Percentiles rank a stretch among this genome's conserved stretches.
These are phyloP conservation scores for Lactarius indigo DNA, from an alignment of 768 basidiomycete species.

Conservation along the genomic window DNA sequence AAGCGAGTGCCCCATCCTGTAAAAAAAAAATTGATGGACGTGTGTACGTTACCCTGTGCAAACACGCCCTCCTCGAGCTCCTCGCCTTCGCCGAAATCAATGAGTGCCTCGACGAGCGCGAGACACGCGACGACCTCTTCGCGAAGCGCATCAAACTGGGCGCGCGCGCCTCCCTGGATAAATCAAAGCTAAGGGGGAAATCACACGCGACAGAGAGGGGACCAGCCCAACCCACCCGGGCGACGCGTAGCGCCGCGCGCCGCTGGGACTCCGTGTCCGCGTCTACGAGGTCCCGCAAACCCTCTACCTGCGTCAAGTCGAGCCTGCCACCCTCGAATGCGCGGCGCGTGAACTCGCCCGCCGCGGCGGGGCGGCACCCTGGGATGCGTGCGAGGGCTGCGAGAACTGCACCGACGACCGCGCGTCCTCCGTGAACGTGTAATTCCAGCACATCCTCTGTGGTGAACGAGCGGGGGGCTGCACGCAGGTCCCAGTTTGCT, in stretches of 20 bases:
- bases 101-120: constrained; percentile 80
- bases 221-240: constrained; percentile 48
- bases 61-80: constrained; percentile 82
- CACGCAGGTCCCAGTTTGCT: not conserved
- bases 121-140: constrained; percentile 65
- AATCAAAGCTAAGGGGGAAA: not conserved
- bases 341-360: constrained; percentile 86
- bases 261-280: constrained; percentile 86
- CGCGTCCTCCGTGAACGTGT: constrained; percentile 84
- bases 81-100: constrained; percentile 92
- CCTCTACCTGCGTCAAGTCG: constrained; percentile 88
- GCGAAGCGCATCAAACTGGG: constrained; percentile 61
- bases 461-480: constrained; percentile 80
- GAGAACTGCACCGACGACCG: constrained; percentile 70
- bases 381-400: constrained; percentile 57
- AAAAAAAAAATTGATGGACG: constrained; percentile 2
- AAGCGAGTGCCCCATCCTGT: constrained; percentile 1
- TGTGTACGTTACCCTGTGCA: constrained; percentile 51
- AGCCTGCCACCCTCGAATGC: constrained; percentile 79
- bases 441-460: constrained; percentile 80
- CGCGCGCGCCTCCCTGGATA: constrained; percentile 57
- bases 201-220: constrained; percentile 1
- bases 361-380: constrained; percentile 71
- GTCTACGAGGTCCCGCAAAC: constrained; percentile 80
- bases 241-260: constrained; percentile 63